phyloP scores from a whole-genome alignment of 148 eudicot genomes.

The Diospyros kaki region DNA sequence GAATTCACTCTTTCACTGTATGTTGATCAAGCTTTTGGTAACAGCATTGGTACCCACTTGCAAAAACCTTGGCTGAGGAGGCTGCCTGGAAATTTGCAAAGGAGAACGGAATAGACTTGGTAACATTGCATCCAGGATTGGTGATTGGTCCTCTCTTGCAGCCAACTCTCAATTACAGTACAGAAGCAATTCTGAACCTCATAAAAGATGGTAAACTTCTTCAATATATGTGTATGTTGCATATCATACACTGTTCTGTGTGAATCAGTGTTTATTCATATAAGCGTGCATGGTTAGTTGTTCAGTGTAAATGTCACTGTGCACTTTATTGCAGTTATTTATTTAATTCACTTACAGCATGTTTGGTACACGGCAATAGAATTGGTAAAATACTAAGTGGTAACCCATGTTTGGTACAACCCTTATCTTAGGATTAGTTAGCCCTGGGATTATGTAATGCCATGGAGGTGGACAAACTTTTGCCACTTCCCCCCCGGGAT shows the following conservation, averaged over 20 bases:
- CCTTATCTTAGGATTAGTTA: too few species aligned
- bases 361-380: too few species aligned
- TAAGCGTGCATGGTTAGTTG: background rate
- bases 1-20: background rate
- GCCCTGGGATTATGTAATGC: too few species aligned
- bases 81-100: constrained; percentile 28
- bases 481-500: too few species aligned
- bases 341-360: too few species aligned
- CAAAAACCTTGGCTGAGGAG: constrained; percentile 39
- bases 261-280: background rate
- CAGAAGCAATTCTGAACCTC: constrained; percentile 15
- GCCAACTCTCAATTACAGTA: constrained; percentile 29
- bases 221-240: background rate
- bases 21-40: background rate
- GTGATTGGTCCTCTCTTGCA: constrained; percentile 42
- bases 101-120: constrained; percentile 30
- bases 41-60: constrained; percentile 27
- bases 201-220: constrained; percentile 25
- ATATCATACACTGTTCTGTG: background rate
- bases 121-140: constrained; percentile 29
- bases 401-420: too few species aligned
- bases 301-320: background rate
- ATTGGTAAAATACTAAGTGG: too few species aligned
- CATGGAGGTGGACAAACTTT: too few species aligned
- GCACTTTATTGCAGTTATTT: background rate